These are phyloP conservation scores for Coemansia sp. DNA, from an alignment of 192 early-diverging fungal species.

Conservation along the genomic window DNA sequence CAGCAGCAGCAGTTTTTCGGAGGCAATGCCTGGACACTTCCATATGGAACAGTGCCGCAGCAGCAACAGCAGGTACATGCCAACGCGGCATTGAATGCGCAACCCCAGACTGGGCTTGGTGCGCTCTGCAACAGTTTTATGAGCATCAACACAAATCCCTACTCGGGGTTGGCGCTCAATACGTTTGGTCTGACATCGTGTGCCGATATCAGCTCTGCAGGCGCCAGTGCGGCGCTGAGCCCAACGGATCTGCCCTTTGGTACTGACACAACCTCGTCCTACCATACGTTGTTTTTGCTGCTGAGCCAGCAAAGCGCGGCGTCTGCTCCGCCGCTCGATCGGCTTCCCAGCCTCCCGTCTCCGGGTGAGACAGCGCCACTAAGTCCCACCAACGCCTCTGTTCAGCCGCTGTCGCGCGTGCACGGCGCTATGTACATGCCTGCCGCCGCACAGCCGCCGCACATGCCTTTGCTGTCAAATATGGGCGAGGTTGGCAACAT, in stretches of 20 bases:
- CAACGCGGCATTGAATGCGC: neutral
- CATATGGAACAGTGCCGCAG: constrained; percentile 10
- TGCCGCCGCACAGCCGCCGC: constrained; percentile 6
- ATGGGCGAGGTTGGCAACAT: neutral
- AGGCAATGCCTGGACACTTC: constrained; percentile 9
- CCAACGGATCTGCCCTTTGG: constrained; percentile 12
- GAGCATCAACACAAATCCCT: constrained; percentile 10
- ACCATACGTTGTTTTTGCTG: constrained; percentile 35
- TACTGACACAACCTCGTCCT: constrained; percentile 14
- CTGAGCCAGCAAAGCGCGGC: constrained; percentile 16
- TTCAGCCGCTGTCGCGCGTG: neutral
- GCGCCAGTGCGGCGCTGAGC: constrained; percentile 4
- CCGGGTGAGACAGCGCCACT: constrained; percentile 13
- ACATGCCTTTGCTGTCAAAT: neutral
- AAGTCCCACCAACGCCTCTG: constrained; percentile 10
- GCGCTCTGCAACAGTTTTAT: constrained; percentile 33
- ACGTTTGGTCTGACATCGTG: constrained; percentile 10
- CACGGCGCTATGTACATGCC: constrained; percentile 23
- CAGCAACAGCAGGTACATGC: constrained; percentile 8
- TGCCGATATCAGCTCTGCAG: neutral
- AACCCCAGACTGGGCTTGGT: constrained; percentile 19
- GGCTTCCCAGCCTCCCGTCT: neutral
- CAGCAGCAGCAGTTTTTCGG: neutral
- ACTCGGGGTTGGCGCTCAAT: constrained; percentile 9
- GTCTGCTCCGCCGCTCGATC: neutral